phyloP scores from a whole-genome alignment of 257 asterid genomes.

The Nemophila menziesii region DNA sequence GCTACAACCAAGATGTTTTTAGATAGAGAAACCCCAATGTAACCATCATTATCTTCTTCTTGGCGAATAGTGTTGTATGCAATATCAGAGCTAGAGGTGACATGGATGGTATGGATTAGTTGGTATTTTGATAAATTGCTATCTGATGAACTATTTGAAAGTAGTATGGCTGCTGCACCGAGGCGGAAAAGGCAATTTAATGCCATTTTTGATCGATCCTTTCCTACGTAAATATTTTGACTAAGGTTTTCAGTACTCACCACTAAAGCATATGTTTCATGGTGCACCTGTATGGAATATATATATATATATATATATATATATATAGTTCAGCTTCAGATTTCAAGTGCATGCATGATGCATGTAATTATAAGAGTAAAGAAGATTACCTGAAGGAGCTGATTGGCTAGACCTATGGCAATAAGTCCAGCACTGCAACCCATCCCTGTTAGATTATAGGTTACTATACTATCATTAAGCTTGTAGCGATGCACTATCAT shows the following conservation, averaged over 20 bases:
- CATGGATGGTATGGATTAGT: constrained; percentile 25
- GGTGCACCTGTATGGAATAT: constrained; percentile 26
- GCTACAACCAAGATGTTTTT: constrained; percentile 32
- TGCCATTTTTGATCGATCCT: constrained; percentile 36
- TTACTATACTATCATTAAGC: constrained; percentile 36
- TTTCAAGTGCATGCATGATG: no score
- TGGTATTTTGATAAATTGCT: constrained; percentile 27
- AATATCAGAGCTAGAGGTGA: constrained; percentile 45
- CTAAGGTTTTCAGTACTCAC: constrained; percentile 52
- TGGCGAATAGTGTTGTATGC: constrained; percentile 35
- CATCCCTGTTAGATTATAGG: constrained; percentile 49
- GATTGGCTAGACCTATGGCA: constrained; percentile 39
- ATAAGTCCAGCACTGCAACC: constrained; percentile 61
- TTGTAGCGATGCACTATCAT: constrained; percentile 43
- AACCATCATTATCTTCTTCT: constrained; percentile 19
- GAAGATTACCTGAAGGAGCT: no score
- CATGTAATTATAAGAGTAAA: no score
- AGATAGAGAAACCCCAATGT: constrained; percentile 26
- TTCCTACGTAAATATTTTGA: constrained; percentile 36
- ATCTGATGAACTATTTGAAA: constrained; percentile 36
- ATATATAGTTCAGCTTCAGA: no score
- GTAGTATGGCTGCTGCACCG: constrained; percentile 46
- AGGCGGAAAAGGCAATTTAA: constrained; percentile 41
- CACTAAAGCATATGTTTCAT: constrained; percentile 36
- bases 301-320: no score